These are phyloP conservation scores for Entrophospora sp. DNA, from an alignment of 192 early-diverging fungal species.

Conservation along the genomic window DNA sequence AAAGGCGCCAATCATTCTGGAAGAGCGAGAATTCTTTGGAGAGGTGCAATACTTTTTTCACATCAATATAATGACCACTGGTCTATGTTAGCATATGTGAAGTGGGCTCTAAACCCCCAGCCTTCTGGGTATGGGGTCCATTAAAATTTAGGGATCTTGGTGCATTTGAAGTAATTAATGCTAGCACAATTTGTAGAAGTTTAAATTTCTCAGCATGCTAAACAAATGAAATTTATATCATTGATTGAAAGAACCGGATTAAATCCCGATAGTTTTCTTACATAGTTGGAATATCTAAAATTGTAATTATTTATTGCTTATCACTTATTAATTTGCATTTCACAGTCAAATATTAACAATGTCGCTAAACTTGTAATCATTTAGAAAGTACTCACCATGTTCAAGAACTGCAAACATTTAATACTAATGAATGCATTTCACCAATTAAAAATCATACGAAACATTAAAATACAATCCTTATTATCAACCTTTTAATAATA, in stretches of 20 bases:
- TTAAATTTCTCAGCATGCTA: background rate
- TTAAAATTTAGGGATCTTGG: background rate
- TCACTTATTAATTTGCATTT: no score
- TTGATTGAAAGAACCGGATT: background rate
- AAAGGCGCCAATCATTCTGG: background rate
- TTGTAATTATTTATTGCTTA: no score
- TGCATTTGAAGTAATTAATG: constrained; percentile 3
- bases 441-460: no score
- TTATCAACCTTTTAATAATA: no score
- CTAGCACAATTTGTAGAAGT: background rate
- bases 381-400: no score
- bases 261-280: background rate
- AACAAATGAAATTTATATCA: background rate
- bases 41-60: background rate
- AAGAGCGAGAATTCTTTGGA: background rate
- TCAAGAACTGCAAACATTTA: no score
- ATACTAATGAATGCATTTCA: no score
- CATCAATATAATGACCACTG: background rate
- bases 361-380: no score
- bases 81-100: background rate
- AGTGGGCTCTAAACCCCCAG: background rate
- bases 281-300: no score
- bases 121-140: background rate
- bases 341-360: no score
- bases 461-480: no score